phyloP scores from a whole-genome alignment of 2,329 filamentous ascomycete genomes.

The Onygena corvina region DNA sequence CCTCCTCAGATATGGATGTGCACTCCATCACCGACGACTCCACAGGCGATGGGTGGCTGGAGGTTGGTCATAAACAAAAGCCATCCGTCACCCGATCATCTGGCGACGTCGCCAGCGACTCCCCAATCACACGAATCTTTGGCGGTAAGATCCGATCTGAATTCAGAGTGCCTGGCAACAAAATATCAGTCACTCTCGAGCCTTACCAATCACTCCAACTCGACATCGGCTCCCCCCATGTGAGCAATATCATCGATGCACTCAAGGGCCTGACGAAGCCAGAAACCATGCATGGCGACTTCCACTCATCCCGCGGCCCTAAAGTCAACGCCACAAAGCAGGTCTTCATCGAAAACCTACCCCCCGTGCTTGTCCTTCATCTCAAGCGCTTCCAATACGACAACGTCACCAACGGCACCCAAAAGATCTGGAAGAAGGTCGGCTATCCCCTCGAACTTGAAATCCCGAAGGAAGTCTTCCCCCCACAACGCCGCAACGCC shows the following conservation, averaged over 20 bases:
- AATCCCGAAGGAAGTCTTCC: conserved; percentile 80
- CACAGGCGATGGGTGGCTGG: conserved; percentile 63
- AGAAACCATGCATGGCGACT: conserved; percentile 75
- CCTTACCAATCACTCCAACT: conserved; percentile 90
- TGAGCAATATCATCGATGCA: conserved; percentile 86
- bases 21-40: conserved; percentile 25
- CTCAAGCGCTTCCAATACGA: conserved; percentile 97
- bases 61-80: conserved; percentile 87
- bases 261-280: conserved; percentile 71
- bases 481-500: conserved; percentile 57
- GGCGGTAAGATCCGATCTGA: conserved; percentile 84
- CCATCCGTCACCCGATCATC: conserved; percentile 75
- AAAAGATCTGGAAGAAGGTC: conserved; percentile 98
- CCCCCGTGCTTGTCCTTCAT: conserved; percentile 84
- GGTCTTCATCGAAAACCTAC: conserved; percentile 82
- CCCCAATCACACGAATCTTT: conserved; percentile 88
- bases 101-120: conserved; percentile 57
- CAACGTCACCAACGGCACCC: conserved; percentile 63
- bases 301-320: conserved; percentile 64
- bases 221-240: conserved; percentile 76
- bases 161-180: conserved; percentile 70
- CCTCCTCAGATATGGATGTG: conserved; percentile 33
- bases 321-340: conserved; percentile 79
- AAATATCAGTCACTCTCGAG: conserved; percentile 82
- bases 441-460: conserved; percentile 91